Percentiles rank a stretch among this genome's conserved stretches.
phyloP scores from a whole-genome alignment of 108 stramenopile species.

The Nannochloropsis gaditana region DNA sequence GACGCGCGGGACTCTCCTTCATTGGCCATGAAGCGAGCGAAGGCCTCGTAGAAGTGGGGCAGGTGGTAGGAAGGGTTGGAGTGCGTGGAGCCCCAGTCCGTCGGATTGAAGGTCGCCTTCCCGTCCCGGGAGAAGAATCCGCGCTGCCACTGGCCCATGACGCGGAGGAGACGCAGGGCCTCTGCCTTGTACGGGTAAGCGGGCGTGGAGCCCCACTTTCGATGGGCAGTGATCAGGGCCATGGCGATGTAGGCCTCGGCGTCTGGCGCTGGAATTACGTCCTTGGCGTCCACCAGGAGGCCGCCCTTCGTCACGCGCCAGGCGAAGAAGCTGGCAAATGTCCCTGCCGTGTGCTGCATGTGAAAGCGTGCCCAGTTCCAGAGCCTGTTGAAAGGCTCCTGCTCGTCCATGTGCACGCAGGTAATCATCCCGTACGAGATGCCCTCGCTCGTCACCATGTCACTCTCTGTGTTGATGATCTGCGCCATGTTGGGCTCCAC shows the following conservation, averaged over 20 bases:
- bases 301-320: conserved; percentile 1
- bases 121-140: not conserved
- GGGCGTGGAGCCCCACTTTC: not conserved
- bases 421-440: conserved; percentile 1
- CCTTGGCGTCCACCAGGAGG: not conserved
- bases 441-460: not conserved
- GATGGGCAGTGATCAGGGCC: not conserved
- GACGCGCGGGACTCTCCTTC: not conserved
- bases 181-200: not conserved
- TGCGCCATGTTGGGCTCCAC: not conserved
- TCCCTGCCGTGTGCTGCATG: conserved; percentile 9
- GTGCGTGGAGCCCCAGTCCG: not conserved
- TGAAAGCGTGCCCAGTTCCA: conserved; percentile 6
- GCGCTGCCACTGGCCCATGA: not conserved
- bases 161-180: not conserved
- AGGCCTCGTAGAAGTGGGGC: not conserved
- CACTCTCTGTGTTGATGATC: not conserved
- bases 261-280: not conserved
- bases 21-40: not conserved
- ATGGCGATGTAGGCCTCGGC: not conserved
- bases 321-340: not conserved
- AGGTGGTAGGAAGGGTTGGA: conserved; percentile 3
- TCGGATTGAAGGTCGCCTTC: not conserved
- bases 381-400: not conserved
- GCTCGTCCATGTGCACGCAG: not conserved